Evolutionary conservation across 768 basidiomycete genomes (phyloP), one percentile per base, ranked within the genome.

Genomic region (Leccinellum luteum): DNA sequence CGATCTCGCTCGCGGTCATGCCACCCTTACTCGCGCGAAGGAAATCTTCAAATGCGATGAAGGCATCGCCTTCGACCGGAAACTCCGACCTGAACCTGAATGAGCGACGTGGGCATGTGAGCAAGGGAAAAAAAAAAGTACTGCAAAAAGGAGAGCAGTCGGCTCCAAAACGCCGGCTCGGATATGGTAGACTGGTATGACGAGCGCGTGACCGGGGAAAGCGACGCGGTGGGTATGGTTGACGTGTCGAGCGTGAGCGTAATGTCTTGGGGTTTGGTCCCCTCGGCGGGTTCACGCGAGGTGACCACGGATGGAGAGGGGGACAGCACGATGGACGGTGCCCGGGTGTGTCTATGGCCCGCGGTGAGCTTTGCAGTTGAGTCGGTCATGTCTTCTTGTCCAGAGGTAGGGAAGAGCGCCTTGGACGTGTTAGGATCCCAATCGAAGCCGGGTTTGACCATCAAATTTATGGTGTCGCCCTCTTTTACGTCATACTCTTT

Each of bases 401-500:
- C 35, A n/a, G 58, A 59, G 44, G 60, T 53, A 32, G 63, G 76
- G 49, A 54, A 72, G 38, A 17, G 41, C n/a, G 41, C 8, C 19
- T 43, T 65, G 0, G 76, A 64, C 59, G 75, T 74, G 23, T 81
- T 64, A 19, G 85, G 81, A 63, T 87, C 80, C 87, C 86, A 84
- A 34, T 83, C 76, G 57, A 82, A 79, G 25, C 87, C 85, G 3
- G 92, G 81, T 68, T 95, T 96, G 70, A 94, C 74, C 78, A 94
- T 87, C 47, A 99, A 78, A 71, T 89, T 96, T 65, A 98, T 77
- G 12, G 85, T 88, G 63, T 91, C 87, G 12, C 88, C 90, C 68
- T 87, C 83, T 65, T 86, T 83, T 66, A 95, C 79, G 67, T 76
- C 83, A 77, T 98, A 99, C 71, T 98, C 97, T 68, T 89, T 89